These are phyloP conservation scores for Alternaria infectoria DNA, from an alignment of 2,329 filamentous ascomycete species.

Conservation along the genomic window DNA sequence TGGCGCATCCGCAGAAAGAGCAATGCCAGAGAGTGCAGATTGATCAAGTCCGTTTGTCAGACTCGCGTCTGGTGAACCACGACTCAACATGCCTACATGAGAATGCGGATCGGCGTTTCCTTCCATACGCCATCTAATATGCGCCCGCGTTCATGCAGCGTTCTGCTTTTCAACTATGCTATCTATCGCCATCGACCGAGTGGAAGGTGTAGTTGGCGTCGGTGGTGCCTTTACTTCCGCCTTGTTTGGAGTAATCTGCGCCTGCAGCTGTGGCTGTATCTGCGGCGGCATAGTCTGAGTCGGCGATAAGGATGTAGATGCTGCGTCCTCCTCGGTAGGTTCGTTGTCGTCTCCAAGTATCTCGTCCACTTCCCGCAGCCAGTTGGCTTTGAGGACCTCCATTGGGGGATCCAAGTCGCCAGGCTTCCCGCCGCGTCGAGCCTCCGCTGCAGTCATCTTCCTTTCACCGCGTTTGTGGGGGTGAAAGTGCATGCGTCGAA, in stretches of 20 bases:
- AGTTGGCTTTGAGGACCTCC: slow-evolving; percentile 63
- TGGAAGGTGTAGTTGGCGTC: slow-evolving; percentile 47
- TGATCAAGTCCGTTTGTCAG: slow-evolving; percentile 4
- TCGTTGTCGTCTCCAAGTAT: slow-evolving; percentile 38
- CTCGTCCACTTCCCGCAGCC: slow-evolving; percentile 65
- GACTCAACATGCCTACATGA: not conserved
- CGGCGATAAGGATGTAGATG: slow-evolving; percentile 26
- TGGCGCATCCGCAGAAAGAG: not conserved
- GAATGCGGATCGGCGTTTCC: not conserved
- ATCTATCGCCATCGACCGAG: slow-evolving; percentile 48
- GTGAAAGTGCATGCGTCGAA: slow-evolving; percentile 87
- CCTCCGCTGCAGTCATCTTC: slow-evolving; percentile 62
- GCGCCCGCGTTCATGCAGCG: slow-evolving; percentile 30
- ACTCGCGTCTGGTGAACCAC: slow-evolving; percentile 6
- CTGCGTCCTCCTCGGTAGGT: slow-evolving; percentile 26
- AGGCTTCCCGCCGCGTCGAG: slow-evolving; percentile 65
- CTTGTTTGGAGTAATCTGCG: slow-evolving; percentile 23
- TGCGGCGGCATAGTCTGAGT: slow-evolving; percentile 15
- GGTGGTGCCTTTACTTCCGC: slow-evolving; percentile 42
- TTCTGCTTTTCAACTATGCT: slow-evolving; percentile 49
- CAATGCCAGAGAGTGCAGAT: slow-evolving; percentile 1
- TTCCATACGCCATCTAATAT: not conserved
- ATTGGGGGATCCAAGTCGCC: slow-evolving; percentile 63
- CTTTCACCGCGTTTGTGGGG: slow-evolving; percentile 63
- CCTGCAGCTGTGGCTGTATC: slow-evolving; percentile 11